phyloP scores from a whole-genome alignment of 2,329 filamentous ascomycete genomes.

The Camptophora hylomeconis region DNA sequence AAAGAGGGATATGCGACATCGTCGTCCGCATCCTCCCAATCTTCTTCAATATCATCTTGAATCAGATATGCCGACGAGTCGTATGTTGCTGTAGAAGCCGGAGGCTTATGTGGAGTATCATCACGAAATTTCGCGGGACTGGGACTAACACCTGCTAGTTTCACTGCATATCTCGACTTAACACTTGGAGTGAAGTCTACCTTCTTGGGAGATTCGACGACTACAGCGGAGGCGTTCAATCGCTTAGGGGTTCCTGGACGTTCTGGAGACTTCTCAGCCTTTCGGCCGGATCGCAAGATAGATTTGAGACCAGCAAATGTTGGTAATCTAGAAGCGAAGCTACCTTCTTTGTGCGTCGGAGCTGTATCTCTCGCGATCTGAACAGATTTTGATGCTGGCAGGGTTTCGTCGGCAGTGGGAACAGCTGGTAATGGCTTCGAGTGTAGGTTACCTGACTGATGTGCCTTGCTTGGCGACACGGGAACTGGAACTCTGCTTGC shows the following conservation, averaged over 20 bases:
- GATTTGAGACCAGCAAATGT: constrained; percentile 45
- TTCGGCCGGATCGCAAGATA: constrained; percentile 42
- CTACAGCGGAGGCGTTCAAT: constrained; percentile 25
- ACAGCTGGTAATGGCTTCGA: constrained; percentile 4
- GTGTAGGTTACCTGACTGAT: constrained; percentile 2
- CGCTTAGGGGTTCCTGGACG: constrained; percentile 16
- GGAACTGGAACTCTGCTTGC: too few species aligned
- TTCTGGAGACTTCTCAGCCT: constrained; percentile 29
- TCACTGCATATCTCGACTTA: constrained; percentile 32
- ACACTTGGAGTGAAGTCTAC: constrained; percentile 69
- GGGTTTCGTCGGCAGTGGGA: not conserved
- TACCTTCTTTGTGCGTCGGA: not conserved
- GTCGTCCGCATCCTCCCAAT: constrained; percentile 12
- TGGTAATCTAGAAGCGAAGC: constrained; percentile 27
- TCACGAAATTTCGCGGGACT: constrained; percentile 27
- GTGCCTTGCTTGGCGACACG: constrained; percentile 5
- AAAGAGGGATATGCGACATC: constrained; percentile 26
- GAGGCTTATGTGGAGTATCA: constrained; percentile 10
- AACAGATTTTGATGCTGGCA: constrained; percentile 1
- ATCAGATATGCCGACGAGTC: constrained; percentile 16
- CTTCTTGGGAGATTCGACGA: constrained; percentile 49
- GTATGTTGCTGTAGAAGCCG: constrained; percentile 14
- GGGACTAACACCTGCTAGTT: constrained; percentile 23
- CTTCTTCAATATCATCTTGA: constrained; percentile 9
- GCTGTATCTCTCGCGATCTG: not conserved